Percentiles rank a stretch among this genome's conserved stretches.
phyloP scores from a whole-genome alignment of 2,329 filamentous ascomycete species.

The Penicillium sp. region DNA sequence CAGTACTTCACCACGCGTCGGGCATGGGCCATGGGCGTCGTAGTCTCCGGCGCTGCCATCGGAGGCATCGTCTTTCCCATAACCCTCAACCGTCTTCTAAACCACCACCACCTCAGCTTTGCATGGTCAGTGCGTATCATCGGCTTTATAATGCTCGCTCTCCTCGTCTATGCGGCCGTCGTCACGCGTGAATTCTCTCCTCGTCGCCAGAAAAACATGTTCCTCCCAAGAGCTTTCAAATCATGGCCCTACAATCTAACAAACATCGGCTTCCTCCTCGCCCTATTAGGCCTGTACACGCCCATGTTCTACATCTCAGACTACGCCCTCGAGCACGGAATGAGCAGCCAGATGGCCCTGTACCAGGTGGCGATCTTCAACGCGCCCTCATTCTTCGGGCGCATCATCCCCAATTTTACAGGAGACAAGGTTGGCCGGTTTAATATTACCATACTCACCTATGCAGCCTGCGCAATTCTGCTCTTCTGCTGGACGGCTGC shows the following conservation, averaged over 20 bases:
- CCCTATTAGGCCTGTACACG: no score
- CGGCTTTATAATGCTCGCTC: no score
- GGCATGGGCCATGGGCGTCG: neutral
- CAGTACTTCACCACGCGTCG: constrained; percentile 1
- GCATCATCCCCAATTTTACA: no score
- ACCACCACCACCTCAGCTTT: no score
- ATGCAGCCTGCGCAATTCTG: neutral
- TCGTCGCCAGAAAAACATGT: neutral
- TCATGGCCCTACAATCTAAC: neutral
- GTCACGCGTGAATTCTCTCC: neutral
- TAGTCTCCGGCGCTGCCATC: neutral
- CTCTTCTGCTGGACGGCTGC: constrained; percentile 1
- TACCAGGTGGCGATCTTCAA: constrained; percentile 1
- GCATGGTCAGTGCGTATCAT: no score
- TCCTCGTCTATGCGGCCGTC: neutral
- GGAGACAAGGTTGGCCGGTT: no score
- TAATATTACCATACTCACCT: no score
- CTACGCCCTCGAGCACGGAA: neutral
- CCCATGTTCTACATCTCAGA: neutral
- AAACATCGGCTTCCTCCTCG: no score
- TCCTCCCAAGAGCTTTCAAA: neutral
- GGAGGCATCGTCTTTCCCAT: neutral
- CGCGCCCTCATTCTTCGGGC: neutral
- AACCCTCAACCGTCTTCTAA: no score
- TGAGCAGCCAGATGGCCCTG: neutral